Evolutionary conservation across 495 filamentous ascomycete species (phyloP), one percentile per base, ranked within the genome.

Genomic region (Talaromyces wortmannii): DNA sequence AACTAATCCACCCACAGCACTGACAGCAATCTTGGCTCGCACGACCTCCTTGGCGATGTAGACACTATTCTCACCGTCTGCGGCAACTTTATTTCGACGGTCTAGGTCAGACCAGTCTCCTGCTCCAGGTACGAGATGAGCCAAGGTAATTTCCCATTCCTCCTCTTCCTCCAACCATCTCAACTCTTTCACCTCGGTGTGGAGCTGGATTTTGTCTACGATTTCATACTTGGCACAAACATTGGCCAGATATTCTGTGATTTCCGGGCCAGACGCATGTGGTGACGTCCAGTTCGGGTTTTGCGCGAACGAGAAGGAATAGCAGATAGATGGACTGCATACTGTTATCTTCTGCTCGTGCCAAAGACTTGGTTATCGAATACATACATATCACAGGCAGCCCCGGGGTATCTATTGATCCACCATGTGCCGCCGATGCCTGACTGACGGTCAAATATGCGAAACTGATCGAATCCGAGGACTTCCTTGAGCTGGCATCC

Each of bases 391-490:
- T 77, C 74, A 54, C 79, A 83, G 36, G 80, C 81, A 52, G 75
- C 77, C 16, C 83, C 86, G 2, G 85, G 85, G 65, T 88, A 89
- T 36, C 78, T 67, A 64, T 88, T 88, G 48, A 79, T 78, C 70
- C 74, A 79, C 85, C 85, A 89, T 11, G 85, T 87, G 13, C 86
- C 86, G 44, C 86, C 86, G 55, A 86, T 76, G 6, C 76, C 78
- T 2, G 78, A 65, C 54, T 83, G 76, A 31, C 79, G 67, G 3
- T 88, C 85, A 61, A 88, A 87, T 55, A 89, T 77, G 18, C 79
- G 65, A 59, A 87, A 82, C 55, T 86, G 80, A 60, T 85, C 79
- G 54, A 82, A 83, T 29, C 77, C 78, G 11, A 86, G 71, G 45
- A 71, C 71, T 50, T 83, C 71, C 55, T 81, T 83, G 55, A 89